phyloP scores from a whole-genome alignment of 1,284 basidiomycete species.

The Naganishia sp. region DNA sequence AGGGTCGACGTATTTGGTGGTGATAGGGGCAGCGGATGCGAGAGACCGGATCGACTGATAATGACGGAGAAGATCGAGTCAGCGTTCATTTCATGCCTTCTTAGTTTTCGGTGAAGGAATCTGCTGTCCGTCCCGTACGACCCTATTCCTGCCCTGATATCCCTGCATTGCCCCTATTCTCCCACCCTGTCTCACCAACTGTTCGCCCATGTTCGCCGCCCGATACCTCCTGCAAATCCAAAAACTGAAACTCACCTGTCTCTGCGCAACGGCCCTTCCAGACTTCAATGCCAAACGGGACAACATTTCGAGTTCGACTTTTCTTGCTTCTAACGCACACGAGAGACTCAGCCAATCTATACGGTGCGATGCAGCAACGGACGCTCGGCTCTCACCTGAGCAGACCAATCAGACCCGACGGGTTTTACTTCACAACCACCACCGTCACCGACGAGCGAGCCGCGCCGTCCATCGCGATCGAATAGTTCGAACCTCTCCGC shows the following conservation, averaged over 20 bases:
- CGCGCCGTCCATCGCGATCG: constrained; percentile 21
- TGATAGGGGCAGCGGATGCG: constrained; percentile 60
- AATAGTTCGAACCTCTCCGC: not conserved
- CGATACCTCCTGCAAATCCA: not conserved
- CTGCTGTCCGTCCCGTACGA: not conserved
- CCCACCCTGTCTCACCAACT: not conserved
- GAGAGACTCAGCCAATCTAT: constrained; percentile 24
- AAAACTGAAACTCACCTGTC: constrained; percentile 29
- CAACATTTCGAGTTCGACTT: constrained; percentile 28
- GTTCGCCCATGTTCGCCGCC: not conserved
- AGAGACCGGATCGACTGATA: constrained; percentile 44
- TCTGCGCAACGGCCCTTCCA: constrained; percentile 28
- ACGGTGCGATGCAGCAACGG: not conserved
- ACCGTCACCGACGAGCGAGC: constrained; percentile 6
- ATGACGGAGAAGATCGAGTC: not conserved
- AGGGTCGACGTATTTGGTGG: constrained; percentile 67
- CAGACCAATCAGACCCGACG: not conserved
- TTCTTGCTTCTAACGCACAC: constrained; percentile 13
- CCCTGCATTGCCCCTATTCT: not conserved
- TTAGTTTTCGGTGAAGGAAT: not conserved
- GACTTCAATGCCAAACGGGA: constrained; percentile 34
- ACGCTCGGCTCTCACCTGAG: not conserved
- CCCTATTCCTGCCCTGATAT: not conserved
- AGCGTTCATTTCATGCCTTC: not conserved
- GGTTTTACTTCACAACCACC: constrained; percentile 1